phyloP scores from a whole-genome alignment of 768 basidiomycete species.

The Collybia nuda region DNA sequence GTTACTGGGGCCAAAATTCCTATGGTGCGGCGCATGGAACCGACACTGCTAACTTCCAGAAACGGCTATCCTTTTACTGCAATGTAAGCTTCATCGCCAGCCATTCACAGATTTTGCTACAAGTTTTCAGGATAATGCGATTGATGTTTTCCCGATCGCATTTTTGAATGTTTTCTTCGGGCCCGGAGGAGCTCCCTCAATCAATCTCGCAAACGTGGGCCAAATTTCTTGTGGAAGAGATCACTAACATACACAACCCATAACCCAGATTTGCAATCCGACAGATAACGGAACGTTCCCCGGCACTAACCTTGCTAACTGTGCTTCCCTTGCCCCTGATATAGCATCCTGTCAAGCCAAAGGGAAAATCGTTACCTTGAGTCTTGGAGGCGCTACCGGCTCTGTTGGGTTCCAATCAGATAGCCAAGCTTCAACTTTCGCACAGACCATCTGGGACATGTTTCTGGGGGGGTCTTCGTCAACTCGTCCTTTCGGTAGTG shows the following conservation, averaged over 20 bases:
- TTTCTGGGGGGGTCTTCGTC: conserved; percentile 59
- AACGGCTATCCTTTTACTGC: conserved; percentile 64
- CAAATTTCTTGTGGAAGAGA: not conserved
- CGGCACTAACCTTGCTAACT: conserved; percentile 63
- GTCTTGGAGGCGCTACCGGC: conserved; percentile 63
- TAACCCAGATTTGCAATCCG: conserved; percentile 58
- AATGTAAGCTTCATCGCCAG: conserved; percentile 33
- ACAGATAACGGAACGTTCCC: conserved; percentile 55
- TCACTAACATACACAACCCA: not conserved
- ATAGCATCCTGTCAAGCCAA: conserved; percentile 66
- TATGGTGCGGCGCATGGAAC: conserved; percentile 55
- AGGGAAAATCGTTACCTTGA: conserved; percentile 60
- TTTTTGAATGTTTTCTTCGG: conserved; percentile 69
- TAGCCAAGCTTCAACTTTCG: conserved; percentile 56
- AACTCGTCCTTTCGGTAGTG: conserved; percentile 70
- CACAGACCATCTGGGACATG: conserved; percentile 68
- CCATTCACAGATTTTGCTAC: conserved; percentile 1
- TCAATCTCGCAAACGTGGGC: conserved; percentile 69
- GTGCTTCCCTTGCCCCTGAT: conserved; percentile 55
- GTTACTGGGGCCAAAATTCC: conserved; percentile 79
- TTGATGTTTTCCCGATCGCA: conserved; percentile 71
- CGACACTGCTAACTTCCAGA: conserved; percentile 57
- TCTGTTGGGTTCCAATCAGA: conserved; percentile 60
- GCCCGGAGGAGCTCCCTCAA: conserved; percentile 56
- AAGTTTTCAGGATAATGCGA: conserved; percentile 52